A percentile compares a stretch with the other conserved stretches of the same genome.
Conservation (phyloP, 345 rosid genomes). For the Lumnitzera littorea region DNA sequence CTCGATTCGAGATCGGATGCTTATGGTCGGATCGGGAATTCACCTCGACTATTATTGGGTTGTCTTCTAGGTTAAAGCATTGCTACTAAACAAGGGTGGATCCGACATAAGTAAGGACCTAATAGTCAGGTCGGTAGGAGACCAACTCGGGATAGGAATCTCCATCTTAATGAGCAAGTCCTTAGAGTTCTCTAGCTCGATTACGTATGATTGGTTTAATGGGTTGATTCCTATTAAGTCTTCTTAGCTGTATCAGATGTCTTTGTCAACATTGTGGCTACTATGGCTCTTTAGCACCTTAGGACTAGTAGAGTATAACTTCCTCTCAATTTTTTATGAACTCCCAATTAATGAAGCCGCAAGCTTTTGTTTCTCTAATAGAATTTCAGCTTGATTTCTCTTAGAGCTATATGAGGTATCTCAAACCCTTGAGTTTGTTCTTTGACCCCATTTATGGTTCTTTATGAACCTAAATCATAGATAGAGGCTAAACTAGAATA, state of each 20-base stretch:
- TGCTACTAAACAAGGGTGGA: too few species aligned
- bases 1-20: too few species aligned
- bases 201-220: too few species aligned
- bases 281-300: conserved; percentile 43
- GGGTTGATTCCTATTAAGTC: neutral
- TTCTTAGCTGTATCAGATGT: conserved; percentile 21
- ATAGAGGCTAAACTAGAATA: conserved; percentile 43
- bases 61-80: too few species aligned
- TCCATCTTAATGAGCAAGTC: too few species aligned
- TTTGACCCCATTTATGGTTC: conserved; percentile 39
- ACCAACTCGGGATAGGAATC: too few species aligned
- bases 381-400: conserved; percentile 54
- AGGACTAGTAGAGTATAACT: conserved; percentile 38
- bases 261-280: conserved; percentile 26
- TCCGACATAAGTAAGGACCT: too few species aligned
- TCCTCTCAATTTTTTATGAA: conserved; percentile 56
- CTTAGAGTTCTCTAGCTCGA: too few species aligned
- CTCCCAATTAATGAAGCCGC: conserved; percentile 94
- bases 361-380: conserved; percentile 91
- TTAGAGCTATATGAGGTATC: conserved; percentile 44
- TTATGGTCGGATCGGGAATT: too few species aligned
- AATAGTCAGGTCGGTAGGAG: too few species aligned
- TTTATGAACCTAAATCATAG: conserved; percentile 34
- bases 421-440: conserved; percentile 38
- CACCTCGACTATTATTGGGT: too few species aligned